A percentile compares a stretch with the other conserved stretches of the same genome.
These are phyloP conservation scores for Coniochaeta pulveracea DNA, from an alignment of 2,329 filamentous ascomycete species.

Conservation along the genomic window DNA sequence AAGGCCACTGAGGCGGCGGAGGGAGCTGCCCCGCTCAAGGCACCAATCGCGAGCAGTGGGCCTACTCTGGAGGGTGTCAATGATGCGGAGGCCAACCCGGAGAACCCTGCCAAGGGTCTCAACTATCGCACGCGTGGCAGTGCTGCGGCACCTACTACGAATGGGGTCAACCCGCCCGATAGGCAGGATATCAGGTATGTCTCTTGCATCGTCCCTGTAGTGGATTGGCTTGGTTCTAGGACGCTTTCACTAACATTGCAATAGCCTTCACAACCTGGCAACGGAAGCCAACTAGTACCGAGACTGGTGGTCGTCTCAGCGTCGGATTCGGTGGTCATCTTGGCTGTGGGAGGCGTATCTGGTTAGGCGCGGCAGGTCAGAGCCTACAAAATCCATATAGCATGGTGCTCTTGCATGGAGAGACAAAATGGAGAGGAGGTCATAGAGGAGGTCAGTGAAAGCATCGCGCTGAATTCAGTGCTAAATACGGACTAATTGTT, in stretches of 20 bases:
- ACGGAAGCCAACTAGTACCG: slow-evolving; percentile 4
- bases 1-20: slow-evolving; percentile 25
- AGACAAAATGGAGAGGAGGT: no score
- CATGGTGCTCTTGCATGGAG: no score
- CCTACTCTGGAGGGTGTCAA: slow-evolving; percentile 3
- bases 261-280: slow-evolving; percentile 12
- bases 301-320: no score
- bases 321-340: no score
- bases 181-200: slow-evolving; percentile 22
- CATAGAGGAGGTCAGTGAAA: no score
- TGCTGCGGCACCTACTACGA: slow-evolving; percentile 2
- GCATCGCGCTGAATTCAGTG: no score
- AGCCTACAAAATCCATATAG: no score
- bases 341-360: no score
- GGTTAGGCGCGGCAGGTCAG: no score
- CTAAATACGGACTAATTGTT: no score
- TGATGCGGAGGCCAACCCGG: neutral
- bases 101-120: slow-evolving; percentile 2
- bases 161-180: slow-evolving; percentile 6
- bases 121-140: neutral
- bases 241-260: slow-evolving; percentile 2
- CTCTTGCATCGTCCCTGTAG: neutral
- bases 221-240: neutral
- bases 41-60: slow-evolving; percentile 2
- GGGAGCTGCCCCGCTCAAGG: neutral